phyloP scores from a whole-genome alignment of 768 basidiomycete genomes.

The Suillus placidus region DNA sequence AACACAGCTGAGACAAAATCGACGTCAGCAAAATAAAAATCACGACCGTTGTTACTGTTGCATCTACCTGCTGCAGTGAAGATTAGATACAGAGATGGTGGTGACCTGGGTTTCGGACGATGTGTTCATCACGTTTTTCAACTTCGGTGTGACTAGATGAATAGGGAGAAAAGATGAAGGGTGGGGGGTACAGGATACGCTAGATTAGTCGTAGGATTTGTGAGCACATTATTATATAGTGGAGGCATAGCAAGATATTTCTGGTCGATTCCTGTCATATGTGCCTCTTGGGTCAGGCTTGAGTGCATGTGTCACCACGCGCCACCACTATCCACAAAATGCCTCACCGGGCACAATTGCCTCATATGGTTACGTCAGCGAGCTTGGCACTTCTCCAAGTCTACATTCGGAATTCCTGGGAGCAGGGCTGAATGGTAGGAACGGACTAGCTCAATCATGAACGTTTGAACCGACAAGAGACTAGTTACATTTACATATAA shows the following conservation, averaged over 20 bases:
- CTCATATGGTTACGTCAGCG: conserved; percentile 11
- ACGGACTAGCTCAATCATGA: too few relatives aligned
- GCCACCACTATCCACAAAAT: conserved; percentile 22
- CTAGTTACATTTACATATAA: too few relatives aligned
- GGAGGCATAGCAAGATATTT: background rate
- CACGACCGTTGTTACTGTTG: too few relatives aligned
- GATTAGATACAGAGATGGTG: conserved; percentile 44
- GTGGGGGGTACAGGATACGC: background rate
- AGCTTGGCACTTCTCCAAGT: background rate
- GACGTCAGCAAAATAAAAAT: background rate
- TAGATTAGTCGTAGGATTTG: background rate
- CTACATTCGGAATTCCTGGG: too few relatives aligned
- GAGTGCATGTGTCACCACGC: conserved; percentile 20
- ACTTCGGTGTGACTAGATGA: background rate
- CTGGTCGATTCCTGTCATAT: conserved; percentile 3
- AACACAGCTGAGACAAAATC: conserved; percentile 43
- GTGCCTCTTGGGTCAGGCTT: background rate
- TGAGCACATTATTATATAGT: conserved; percentile 2
- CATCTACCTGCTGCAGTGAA: conserved; percentile 53
- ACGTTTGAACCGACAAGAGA: too few relatives aligned
- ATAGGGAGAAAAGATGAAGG: background rate
- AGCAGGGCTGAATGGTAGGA: too few relatives aligned
- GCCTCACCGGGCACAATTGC: conserved; percentile 24
- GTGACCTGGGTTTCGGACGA: conserved; percentile 25
- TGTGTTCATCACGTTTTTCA: background rate